These are phyloP conservation scores for Malbranchea cinnamomea DNA, from an alignment of 2,329 filamentous ascomycete genomes.

Conservation along the genomic window DNA sequence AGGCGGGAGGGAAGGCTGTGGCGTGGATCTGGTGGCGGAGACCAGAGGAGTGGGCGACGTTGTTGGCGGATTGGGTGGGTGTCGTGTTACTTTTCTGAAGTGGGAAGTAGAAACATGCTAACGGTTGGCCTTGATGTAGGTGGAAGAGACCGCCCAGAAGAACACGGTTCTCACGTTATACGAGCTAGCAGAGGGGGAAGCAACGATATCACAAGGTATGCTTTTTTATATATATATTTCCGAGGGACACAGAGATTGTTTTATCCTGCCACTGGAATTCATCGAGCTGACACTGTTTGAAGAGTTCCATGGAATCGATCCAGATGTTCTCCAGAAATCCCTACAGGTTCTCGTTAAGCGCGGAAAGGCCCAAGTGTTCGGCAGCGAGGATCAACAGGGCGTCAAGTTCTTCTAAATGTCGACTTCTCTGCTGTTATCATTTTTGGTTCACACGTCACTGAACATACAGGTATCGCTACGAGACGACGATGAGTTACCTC, in stretches of 20 bases:
- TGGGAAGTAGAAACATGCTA: constrained; percentile 2
- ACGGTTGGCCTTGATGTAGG: constrained; percentile 15
- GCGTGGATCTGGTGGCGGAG: constrained; percentile 74
- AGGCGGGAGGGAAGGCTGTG: constrained; percentile 34
- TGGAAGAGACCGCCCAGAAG: constrained; percentile 78
- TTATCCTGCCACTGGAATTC: too few species aligned
- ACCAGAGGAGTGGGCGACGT: constrained; percentile 77
- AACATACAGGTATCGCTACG: too few species aligned
- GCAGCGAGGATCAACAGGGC: constrained; percentile 70
- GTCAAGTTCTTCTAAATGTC: constrained; percentile 76
- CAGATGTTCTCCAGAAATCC: constrained; percentile 62
- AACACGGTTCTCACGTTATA: constrained; percentile 82
- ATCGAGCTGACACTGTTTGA: constrained; percentile 8
- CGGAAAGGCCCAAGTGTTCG: constrained; percentile 88
- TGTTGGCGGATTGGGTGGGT: constrained; percentile 55
- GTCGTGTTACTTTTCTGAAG: not conserved
- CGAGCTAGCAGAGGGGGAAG: constrained; percentile 80
- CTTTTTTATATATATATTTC: constrained; percentile 11
- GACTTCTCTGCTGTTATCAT: constrained; percentile 1
- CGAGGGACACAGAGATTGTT: too few species aligned
- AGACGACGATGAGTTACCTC: too few species aligned
- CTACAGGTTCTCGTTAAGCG: constrained; percentile 72
- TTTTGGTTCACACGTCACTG: too few species aligned
- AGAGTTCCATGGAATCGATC: constrained; percentile 85
- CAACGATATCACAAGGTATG: constrained; percentile 51